Conservation (phyloP, 2,329 filamentous ascomycete genomes). For the Cytospora chrysosperma region DNA sequence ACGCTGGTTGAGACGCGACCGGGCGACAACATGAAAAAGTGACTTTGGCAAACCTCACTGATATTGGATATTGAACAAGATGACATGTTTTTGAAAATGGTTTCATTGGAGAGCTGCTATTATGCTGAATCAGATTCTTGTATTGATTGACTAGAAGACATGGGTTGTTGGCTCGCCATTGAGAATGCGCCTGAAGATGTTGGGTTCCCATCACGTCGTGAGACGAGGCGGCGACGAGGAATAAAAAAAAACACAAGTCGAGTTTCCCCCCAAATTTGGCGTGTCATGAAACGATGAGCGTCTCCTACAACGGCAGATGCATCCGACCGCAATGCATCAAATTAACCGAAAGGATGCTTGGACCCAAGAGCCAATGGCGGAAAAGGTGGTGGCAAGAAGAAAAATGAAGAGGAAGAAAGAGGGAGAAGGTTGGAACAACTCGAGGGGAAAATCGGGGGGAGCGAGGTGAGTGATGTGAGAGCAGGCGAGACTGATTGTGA, state of each 20-base stretch:
- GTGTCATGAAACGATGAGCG: not conserved
- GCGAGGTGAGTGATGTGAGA: conserved; percentile 19
- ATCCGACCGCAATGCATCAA: conserved; percentile 4
- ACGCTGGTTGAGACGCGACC: conserved; percentile 4
- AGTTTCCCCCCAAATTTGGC: not conserved
- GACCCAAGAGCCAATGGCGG: conserved; percentile 14
- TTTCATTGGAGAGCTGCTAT: not conserved
- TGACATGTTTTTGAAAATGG: not conserved
- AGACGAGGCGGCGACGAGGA: conserved; percentile 3
- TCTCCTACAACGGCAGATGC: conserved; percentile 7
- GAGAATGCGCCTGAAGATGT: conserved; percentile 18
- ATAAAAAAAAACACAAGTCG: too few species aligned
- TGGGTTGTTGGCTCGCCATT: conserved; percentile 24
- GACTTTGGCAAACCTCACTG: conserved; percentile 12
- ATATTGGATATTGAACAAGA: conserved; percentile 11
- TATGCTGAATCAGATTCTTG: conserved; percentile 1
- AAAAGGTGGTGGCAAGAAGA: conserved; percentile 13
- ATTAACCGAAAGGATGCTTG: conserved; percentile 1
- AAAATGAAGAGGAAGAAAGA: conserved; percentile 15
- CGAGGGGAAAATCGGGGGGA: conserved; percentile 13
- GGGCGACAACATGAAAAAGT: conserved; percentile 22
- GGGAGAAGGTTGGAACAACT: conserved; percentile 23
- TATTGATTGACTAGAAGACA: conserved; percentile 14
- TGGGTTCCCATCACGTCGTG: conserved; percentile 1
- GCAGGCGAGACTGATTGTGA: conserved; percentile 9